These are phyloP conservation scores for Rhodotorula sp. DNA, from an alignment of 1,284 basidiomycete genomes.

Conservation along the genomic window DNA sequence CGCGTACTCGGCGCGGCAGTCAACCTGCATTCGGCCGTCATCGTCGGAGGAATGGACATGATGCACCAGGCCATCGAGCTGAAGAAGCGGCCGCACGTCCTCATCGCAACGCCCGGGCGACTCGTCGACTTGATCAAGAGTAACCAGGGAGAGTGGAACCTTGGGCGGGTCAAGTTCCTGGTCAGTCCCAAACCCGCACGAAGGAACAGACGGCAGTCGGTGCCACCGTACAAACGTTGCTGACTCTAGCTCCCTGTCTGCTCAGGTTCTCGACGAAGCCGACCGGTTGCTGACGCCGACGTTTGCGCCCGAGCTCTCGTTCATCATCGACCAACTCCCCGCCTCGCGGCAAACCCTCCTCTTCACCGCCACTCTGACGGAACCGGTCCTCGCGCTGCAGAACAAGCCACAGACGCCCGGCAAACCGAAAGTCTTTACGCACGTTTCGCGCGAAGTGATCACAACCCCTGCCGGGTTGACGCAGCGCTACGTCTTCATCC, in stretches of 20 bases:
- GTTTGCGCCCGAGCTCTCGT: slow-evolving; percentile 80
- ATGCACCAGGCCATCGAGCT: slow-evolving; percentile 89
- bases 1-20: slow-evolving; percentile 80
- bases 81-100: slow-evolving; percentile 79
- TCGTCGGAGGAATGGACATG: slow-evolving; percentile 99
- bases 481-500: slow-evolving; percentile 88
- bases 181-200: slow-evolving; percentile 55
- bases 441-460: slow-evolving; percentile 71
- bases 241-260: background rate
- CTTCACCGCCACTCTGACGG: slow-evolving; percentile 92
- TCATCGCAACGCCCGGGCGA: slow-evolving; percentile 93
- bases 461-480: slow-evolving; percentile 79
- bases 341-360: slow-evolving; percentile 87
- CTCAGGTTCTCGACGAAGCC: slow-evolving; percentile 88
- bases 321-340: slow-evolving; percentile 76
- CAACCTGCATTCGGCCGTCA: slow-evolving; percentile 76
- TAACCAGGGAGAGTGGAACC: slow-evolving; percentile 70
- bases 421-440: slow-evolving; percentile 82
- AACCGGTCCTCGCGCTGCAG: slow-evolving; percentile 77
- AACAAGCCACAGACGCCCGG: slow-evolving; percentile 71
- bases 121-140: slow-evolving; percentile 87
- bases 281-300: slow-evolving; percentile 88
- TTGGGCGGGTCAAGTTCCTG: slow-evolving; percentile 80
- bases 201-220: too few species aligned
- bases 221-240: too few species aligned